These are phyloP conservation scores for Fusarium longipes DNA, from an alignment of 2,329 filamentous ascomycete genomes.

Conservation along the genomic window DNA sequence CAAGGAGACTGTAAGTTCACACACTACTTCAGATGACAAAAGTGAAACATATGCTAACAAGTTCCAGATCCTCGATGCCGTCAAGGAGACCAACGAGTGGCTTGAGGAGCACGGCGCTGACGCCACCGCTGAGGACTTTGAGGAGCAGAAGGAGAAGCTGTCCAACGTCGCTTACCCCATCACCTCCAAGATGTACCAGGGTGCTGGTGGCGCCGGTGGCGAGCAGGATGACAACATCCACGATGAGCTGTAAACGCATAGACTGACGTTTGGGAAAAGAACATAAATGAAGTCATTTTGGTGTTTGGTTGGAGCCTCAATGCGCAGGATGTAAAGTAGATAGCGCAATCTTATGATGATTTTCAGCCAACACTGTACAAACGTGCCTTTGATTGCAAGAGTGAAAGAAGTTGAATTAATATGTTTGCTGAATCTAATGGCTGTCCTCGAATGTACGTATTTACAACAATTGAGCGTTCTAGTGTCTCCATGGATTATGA, in stretches of 20 bases:
- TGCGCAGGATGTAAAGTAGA: slow-evolving; percentile 50
- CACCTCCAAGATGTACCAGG: slow-evolving; percentile 94
- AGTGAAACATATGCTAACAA: slow-evolving; percentile 51
- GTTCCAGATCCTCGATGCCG: slow-evolving; percentile 81
- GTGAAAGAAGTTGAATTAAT: background rate
- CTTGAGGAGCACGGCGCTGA: slow-evolving; percentile 92
- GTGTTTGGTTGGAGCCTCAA: slow-evolving; percentile 47
- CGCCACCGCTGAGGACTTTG: slow-evolving; percentile 92
- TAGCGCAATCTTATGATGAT: slow-evolving; percentile 46
- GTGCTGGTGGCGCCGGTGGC: slow-evolving; percentile 65
- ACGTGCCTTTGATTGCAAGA: background rate
- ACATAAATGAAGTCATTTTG: slow-evolving; percentile 44
- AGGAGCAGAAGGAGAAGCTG: slow-evolving; percentile 99
- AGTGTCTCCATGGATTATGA: too few relatives aligned
- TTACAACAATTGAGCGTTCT: too few relatives aligned
- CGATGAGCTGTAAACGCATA: slow-evolving; percentile 79
- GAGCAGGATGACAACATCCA: slow-evolving; percentile 76
- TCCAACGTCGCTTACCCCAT: slow-evolving; percentile 97
- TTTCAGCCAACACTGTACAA: slow-evolving; percentile 16
- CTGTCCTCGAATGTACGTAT: too few relatives aligned
- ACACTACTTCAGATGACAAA: background rate
- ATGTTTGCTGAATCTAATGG: background rate
- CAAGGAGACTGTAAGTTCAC: slow-evolving; percentile 86
- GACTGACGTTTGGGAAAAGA: slow-evolving; percentile 46
- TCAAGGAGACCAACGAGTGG: slow-evolving; percentile 98